Percentiles rank a stretch among this genome's conserved stretches.
phyloP scores from a whole-genome alignment of 768 basidiomycete species.

The Phaeotremella skinneri region DNA sequence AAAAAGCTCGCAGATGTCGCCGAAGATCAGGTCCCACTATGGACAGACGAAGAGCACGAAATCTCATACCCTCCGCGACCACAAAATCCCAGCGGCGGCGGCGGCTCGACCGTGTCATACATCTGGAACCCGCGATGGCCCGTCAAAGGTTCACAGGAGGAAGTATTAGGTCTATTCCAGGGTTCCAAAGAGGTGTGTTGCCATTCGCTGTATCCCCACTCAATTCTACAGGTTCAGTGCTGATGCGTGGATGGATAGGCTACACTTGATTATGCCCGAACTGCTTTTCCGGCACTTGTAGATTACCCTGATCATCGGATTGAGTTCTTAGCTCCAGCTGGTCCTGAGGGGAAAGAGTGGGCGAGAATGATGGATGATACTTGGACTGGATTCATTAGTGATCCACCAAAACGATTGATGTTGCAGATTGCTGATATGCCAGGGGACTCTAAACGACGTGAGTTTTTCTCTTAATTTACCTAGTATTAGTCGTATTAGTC shows the following conservation, averaged over 20 bases:
- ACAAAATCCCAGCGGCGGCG: neutral
- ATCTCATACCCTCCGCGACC: constrained; percentile 15
- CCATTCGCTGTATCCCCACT: neutral
- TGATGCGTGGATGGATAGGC: constrained; percentile 25
- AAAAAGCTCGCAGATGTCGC: neutral
- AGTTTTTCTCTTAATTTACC: constrained; percentile 8
- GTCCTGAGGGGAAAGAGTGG: constrained; percentile 11
- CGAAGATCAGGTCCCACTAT: neutral
- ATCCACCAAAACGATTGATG: constrained; percentile 16
- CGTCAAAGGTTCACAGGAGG: constrained; percentile 16
- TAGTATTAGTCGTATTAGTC: too few species aligned
- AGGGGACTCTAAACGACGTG: constrained; percentile 21
- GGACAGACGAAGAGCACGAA: constrained; percentile 3
- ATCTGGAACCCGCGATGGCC: constrained; percentile 34
- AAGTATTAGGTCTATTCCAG: constrained; percentile 30
- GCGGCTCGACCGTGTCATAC: constrained; percentile 19
- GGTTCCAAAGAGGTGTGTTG: constrained; percentile 20
- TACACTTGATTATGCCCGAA: constrained; percentile 24
- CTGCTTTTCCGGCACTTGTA: constrained; percentile 19
- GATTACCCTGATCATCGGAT: constrained; percentile 27
- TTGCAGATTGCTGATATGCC: constrained; percentile 21
- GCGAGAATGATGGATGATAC: constrained; percentile 31
- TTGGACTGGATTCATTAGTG: constrained; percentile 22
- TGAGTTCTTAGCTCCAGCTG: constrained; percentile 22
- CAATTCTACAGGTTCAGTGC: too few species aligned